Evolutionary conservation across 768 basidiomycete species (phyloP), one percentile per base, ranked within the genome.

Genomic region (Auricularia cornea): DNA sequence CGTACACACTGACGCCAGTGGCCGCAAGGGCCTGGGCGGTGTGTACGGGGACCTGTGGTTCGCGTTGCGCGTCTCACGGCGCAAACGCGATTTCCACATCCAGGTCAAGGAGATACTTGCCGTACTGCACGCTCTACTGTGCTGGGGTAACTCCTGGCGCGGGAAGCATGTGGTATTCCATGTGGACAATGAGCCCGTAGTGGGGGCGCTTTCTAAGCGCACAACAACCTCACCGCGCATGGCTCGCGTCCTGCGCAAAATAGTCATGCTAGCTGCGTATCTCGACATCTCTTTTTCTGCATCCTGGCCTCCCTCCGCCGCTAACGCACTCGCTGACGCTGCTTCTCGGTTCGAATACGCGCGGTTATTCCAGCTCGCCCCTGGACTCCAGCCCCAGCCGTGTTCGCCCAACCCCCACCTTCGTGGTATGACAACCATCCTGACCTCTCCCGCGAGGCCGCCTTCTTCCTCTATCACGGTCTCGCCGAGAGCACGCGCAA

Each of bases 1-100:
- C 12, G 61, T 77, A 18, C 68, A 67, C 60, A 76, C 75, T 1
- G 74, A 77, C 62, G 73, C 74, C 0, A 76, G 33, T 14, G 33
- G 33, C 33, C 33, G 1, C 14, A 35, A 35, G 14, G 33, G 33
- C 33, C 14, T 35, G 74, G 68, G 68, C 3, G 72, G 76, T 4
- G 32, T 69, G 59, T 68, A 65, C 51, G 65, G 65, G 3, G 23
- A 61, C 20, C 20, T n/a, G 1, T 75, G 73, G 73, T 77, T 74
- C 63, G 68, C 72, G 1, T 41, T 67, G 0, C 63, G 68, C 0
- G 40, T 65, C 3, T 71, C 76, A 14, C 59, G 70, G 0, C 71
- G 69, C 26, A 70, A 65, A 44, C 68, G 68, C 11, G 12, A 20
- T 0, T 35, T 60, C 0, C 69, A 76, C 44, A 35, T 35, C 33